Evolutionary conservation across 768 basidiomycete genomes (phyloP).

Genomic region (Suillus alpinus): DNA sequence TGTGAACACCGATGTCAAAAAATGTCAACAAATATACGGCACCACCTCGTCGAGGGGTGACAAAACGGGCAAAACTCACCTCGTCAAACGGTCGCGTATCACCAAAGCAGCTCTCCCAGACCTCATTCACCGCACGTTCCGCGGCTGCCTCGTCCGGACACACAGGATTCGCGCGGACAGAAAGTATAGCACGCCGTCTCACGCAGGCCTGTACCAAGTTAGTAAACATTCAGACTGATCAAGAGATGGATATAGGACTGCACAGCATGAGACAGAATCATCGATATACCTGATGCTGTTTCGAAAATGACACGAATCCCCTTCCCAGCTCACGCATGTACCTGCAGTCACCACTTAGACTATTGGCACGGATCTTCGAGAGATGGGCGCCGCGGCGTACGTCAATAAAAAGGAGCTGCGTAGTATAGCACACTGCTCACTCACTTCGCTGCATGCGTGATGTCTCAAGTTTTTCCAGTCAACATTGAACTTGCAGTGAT

Average conservation of each 20-base stretch:
- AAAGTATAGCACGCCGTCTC: constrained; percentile 79
- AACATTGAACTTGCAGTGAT: constrained; percentile 92
- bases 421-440: constrained; percentile 19
- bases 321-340: constrained; percentile 79
- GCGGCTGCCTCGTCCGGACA: constrained; percentile 78
- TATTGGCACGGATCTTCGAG: constrained; percentile 89
- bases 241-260: constrained; percentile 9
- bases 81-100: constrained; percentile 98
- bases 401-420: neutral
- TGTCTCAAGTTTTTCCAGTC: constrained; percentile 89
- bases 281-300: constrained; percentile 82
- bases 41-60: neutral
- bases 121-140: constrained; percentile 90
- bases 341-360: constrained; percentile 88
- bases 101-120: constrained; percentile 94
- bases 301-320: constrained; percentile 77
- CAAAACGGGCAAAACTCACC: constrained; percentile 40
- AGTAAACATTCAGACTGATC: constrained; percentile 4
- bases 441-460: constrained; percentile 95
- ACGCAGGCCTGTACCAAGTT: constrained; percentile 69
- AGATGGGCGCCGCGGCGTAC: constrained; percentile 2
- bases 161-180: constrained; percentile 75
- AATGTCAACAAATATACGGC: neutral
- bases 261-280: constrained; percentile 7
- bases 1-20: constrained; percentile 1